Percentiles rank a stretch among this genome's conserved stretches.
Conservation (phyloP, 176 grass and related monocot species). For the Carex pumila region DNA sequence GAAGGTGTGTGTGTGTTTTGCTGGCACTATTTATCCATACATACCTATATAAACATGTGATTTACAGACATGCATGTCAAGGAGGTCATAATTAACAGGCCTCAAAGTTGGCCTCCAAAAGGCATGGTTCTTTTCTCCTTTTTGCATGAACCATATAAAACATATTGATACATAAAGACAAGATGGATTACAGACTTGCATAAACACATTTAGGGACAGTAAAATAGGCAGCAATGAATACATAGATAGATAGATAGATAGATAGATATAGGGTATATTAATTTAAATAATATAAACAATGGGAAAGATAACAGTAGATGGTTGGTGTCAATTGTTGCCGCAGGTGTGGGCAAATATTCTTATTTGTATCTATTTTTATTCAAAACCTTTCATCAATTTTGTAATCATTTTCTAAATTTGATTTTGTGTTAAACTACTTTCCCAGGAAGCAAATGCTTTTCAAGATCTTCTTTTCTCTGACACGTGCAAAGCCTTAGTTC, state of each 20-base stretch:
- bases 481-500: constrained; percentile 84
- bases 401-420: constrained; percentile 5
- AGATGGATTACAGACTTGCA: neutral
- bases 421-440: constrained; percentile 19
- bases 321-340: neutral
- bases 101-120: constrained; percentile 40
- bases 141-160: neutral
- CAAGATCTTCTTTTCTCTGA: constrained; percentile 71
- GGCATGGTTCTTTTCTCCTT: neutral
- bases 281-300: neutral
- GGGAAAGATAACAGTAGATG: neutral
- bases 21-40: neutral
- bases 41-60: neutral
- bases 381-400: neutral
- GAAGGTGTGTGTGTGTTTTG: constrained; percentile 41
- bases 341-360: neutral
- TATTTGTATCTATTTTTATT: constrained; percentile 12
- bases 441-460: constrained; percentile 74
- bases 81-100: constrained; percentile 61
- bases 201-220: neutral
- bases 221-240: neutral
- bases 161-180: neutral
- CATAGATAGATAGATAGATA: too few species aligned
- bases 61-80: constrained; percentile 23
- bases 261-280: neutral